Base-by-base conservation (phyloP, 1,284 basidiomycete genomes). In the Entoloma clypeatum region DNA sequence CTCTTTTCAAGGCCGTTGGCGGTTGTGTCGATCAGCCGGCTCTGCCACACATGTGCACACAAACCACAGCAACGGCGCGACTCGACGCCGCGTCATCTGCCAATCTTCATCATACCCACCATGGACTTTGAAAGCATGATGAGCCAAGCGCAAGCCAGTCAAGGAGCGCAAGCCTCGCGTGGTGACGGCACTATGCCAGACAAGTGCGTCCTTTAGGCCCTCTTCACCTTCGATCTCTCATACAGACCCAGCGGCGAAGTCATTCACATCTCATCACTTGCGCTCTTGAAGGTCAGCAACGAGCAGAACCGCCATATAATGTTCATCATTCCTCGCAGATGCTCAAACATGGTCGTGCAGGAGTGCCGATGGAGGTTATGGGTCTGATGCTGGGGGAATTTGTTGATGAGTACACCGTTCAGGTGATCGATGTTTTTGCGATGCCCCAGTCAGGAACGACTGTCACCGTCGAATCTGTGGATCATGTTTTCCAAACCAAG, bases 311-410 rank as follows among this genome's bases (percentile, higher is more conserved):
- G 7, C 11, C 9, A 1, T 11, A 10, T 13, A 25, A 10, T n/a
- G 23, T 28, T 19, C 22, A n/a, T 38, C 28, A 44, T 8, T 21
- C 10, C 14, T 34, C 19, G 29, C 53, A 97, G 92, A 99, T 99
- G 96, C 75, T 99, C 53, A 99, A 99, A 69, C 96, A 99, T 61
- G 96, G 96, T 13, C 84, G 96, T 41, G 95, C 96, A 21, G 96
- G 96, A 54, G 96, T 99, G 25, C 96, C 96, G 8, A 96, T 99
- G 90, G 96, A 99, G 68, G 96, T 99, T 56, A 99, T 99, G 96
- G 96, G 96, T 53, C 80, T 99, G 44, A 95, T 99, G 91, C 77
- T 99, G 19, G 96, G 96, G 18, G 94, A 98, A 62, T 99, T 99
- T 54, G 91, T 99, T 34, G 96, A 99, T 69, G 96, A 99, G 61